phyloP scores from a whole-genome alignment of 2,329 filamentous ascomycete genomes.

The Fusarium musae region DNA sequence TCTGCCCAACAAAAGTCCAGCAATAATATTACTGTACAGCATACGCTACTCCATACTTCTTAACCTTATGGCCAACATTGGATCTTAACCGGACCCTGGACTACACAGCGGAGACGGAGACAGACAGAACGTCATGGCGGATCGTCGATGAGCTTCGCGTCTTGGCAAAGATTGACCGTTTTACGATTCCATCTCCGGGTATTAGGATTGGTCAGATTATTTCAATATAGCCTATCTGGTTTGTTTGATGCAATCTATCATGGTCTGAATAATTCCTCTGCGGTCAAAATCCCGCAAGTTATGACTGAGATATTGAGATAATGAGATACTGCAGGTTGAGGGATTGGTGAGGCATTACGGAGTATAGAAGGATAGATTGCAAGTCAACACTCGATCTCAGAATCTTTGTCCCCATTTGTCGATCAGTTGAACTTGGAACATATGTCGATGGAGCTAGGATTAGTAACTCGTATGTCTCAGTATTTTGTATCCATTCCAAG shows the following conservation, averaged over 20 bases:
- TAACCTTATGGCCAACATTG: constrained; percentile 26
- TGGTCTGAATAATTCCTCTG: not conserved
- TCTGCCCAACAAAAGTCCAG: constrained; percentile 28
- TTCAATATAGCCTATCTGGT: not conserved
- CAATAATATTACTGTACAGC: constrained; percentile 19
- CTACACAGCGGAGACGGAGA: constrained; percentile 22
- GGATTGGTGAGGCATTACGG: constrained; percentile 1
- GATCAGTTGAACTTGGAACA: not conserved
- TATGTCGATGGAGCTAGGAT: not conserved
- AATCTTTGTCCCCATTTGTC: not conserved
- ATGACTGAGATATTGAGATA: not conserved
- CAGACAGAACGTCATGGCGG: constrained; percentile 33
- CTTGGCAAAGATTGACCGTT: constrained; percentile 28
- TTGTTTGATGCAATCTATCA: constrained; percentile 8
- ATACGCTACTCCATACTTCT: constrained; percentile 29
- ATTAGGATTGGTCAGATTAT: constrained; percentile 24
- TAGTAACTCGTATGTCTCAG: constrained; percentile 4
- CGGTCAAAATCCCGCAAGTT: constrained; percentile 35
- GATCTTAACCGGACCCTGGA: constrained; percentile 28
- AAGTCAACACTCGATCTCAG: not conserved
- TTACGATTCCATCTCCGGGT: constrained; percentile 1
- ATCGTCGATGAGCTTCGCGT: constrained; percentile 35
- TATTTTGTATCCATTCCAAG: constrained; percentile 20
- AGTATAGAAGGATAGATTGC: not conserved
- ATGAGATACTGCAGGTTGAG: not conserved